Evolutionary conservation across 2,329 filamentous ascomycete species (phyloP).

Genomic region (Teratosphaeria gauchensis): DNA sequence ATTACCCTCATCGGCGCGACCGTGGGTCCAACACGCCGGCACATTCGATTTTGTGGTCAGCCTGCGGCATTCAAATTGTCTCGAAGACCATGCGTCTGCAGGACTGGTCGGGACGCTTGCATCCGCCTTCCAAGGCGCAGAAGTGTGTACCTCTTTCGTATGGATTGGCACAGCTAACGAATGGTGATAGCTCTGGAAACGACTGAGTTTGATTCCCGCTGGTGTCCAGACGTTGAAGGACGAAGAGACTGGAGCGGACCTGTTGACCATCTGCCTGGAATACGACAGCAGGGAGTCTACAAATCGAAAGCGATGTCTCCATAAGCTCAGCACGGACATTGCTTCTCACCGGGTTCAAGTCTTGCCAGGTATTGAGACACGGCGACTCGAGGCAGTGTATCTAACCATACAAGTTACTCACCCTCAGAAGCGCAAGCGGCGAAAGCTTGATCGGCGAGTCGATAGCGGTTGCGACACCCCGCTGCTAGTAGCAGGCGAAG

Average conservation of each 20-base stretch:
- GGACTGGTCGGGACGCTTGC: neutral
- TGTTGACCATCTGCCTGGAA: conserved; percentile 14
- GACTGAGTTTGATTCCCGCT: conserved; percentile 6
- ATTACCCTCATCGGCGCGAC: neutral
- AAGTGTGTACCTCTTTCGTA: neutral
- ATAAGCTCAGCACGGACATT: conserved; percentile 14
- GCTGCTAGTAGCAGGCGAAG: neutral
- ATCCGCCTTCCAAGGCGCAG: neutral
- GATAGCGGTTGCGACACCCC: neutral
- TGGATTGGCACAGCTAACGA: neutral
- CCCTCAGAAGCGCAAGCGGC: neutral
- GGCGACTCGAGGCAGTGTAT: conserved; percentile 16
- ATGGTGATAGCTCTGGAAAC: conserved; percentile 12
- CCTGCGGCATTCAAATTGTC: neutral
- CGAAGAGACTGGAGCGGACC: neutral
- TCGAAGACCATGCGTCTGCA: neutral
- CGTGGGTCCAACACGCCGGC: conserved; percentile 27
- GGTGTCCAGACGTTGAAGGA: conserved; percentile 9
- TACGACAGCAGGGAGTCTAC: conserved; percentile 11
- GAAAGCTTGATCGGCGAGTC: neutral
- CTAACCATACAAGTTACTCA: conserved; percentile 16
- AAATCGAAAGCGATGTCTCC: conserved; percentile 1
- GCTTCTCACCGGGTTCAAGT: conserved; percentile 13
- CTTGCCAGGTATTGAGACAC: conserved; percentile 6
- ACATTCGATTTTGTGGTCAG: conserved; percentile 23